Evolutionary conservation across 495 filamentous ascomycete genomes (phyloP).

Genomic region (Hyaloscypha hepaticicola): DNA sequence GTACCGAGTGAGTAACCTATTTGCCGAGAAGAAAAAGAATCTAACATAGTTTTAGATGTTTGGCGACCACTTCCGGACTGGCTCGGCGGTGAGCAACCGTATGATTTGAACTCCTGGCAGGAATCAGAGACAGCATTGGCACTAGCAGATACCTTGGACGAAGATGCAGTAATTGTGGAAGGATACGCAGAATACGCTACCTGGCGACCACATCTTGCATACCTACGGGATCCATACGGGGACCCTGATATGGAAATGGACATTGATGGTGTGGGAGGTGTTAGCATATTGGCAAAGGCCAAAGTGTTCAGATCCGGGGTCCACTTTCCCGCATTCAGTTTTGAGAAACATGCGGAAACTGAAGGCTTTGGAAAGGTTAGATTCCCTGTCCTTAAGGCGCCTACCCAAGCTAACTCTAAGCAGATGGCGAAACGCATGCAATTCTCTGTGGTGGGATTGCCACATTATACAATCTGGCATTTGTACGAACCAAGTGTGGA

Average conservation of each 20-base stretch:
- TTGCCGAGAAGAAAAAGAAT: neutral
- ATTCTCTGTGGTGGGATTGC: slow-evolving; percentile 94
- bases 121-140: slow-evolving; percentile 96
- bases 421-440: slow-evolving; percentile 97
- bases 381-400: neutral
- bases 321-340: slow-evolving; percentile 98
- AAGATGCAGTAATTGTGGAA: slow-evolving; percentile 99
- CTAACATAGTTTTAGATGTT: slow-evolving; percentile 63
- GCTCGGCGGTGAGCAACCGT: slow-evolving; percentile 98
- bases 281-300: slow-evolving; percentile 96
- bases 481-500: slow-evolving; percentile 97
- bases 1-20: slow-evolving; percentile 80
- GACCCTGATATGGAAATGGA: slow-evolving; percentile 99
- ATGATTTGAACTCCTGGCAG: slow-evolving; percentile 99
- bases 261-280: slow-evolving; percentile 94
- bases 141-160: slow-evolving; percentile 91
- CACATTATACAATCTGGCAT: slow-evolving; percentile 99
- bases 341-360: slow-evolving; percentile 98
- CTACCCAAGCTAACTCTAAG: slow-evolving; percentile 18
- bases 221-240: slow-evolving; percentile 94
- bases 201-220: slow-evolving; percentile 96
- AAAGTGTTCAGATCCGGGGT: slow-evolving; percentile 91
- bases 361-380: slow-evolving; percentile 96
- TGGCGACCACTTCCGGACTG: slow-evolving; percentile 98
- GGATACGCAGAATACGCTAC: slow-evolving; percentile 99